phyloP scores from a whole-genome alignment of 2,329 filamentous ascomycete genomes.

The Aspergillus latus region DNA sequence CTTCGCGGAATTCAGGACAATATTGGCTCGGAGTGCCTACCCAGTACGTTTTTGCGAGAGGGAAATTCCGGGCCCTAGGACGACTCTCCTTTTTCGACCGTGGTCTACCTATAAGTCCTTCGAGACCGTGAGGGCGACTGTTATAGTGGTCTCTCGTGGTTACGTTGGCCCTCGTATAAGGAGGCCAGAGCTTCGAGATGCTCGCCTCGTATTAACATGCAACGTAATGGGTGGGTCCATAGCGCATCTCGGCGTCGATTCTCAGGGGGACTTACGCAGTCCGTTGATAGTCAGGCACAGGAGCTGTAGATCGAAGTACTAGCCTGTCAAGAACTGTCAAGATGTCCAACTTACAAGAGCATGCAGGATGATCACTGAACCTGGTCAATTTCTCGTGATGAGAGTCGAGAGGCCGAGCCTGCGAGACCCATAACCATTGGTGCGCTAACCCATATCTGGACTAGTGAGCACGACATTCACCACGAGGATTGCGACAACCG shows the following conservation, averaged over 20 bases:
- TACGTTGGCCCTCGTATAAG: neutral
- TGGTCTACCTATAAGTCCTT: too few species aligned
- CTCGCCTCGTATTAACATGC: neutral
- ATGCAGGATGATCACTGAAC: neutral
- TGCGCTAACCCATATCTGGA: neutral
- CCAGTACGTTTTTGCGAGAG: too few species aligned
- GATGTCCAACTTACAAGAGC: neutral
- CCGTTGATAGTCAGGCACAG: slow-evolving; percentile 5
- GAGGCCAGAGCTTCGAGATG: neutral
- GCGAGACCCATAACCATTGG: neutral
- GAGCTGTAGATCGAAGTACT: neutral
- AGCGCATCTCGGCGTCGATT: neutral
- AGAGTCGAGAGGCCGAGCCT: neutral
- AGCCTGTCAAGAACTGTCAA: neutral
- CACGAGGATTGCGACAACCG: neutral
- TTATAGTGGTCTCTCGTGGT: too few species aligned
- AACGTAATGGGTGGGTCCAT: slow-evolving; percentile 3
- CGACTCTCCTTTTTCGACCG: too few species aligned
- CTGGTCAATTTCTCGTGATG: too few species aligned
- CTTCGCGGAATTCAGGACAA: too few species aligned
- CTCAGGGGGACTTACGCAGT: neutral
- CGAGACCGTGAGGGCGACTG: too few species aligned
- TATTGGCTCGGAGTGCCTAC: too few species aligned
- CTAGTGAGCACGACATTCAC: neutral
- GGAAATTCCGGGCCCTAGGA: too few species aligned